These are phyloP conservation scores for Taphrina communis DNA, from an alignment of 1,139 yeast genomes.

Conservation along the genomic window DNA sequence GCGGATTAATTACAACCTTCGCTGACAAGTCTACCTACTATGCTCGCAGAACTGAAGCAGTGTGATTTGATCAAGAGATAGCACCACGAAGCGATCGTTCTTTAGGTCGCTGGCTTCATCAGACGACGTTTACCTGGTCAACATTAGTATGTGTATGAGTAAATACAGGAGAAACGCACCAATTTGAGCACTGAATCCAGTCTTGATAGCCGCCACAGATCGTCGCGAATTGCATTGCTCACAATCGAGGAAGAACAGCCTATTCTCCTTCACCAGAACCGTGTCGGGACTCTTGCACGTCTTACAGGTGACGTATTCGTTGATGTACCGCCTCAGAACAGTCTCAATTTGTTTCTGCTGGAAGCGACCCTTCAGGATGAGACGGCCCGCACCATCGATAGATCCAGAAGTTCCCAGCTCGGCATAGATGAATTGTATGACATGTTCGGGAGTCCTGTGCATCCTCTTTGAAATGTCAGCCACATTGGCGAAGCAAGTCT, in stretches of 20 bases:
- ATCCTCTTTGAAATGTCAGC: conserved; percentile 92
- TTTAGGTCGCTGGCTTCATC: conserved; percentile 27
- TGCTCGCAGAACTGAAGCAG: background rate
- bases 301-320: conserved; percentile 97
- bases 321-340: conserved; percentile 82
- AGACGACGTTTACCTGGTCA: conserved; percentile 23
- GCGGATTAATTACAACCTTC: background rate
- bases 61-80: too few relatives aligned
- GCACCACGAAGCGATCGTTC: background rate
- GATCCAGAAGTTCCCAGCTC: conserved; percentile 99
- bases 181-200: conserved; percentile 94
- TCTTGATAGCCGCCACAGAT: conserved; percentile 95
- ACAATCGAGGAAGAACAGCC: conserved; percentile 97
- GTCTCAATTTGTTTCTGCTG: conserved; percentile 97
- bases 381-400: conserved; percentile 95
- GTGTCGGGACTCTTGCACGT: conserved; percentile 99
- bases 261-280: conserved; percentile 92
- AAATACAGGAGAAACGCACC: conserved; percentile 42
- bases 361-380: conserved; percentile 96
- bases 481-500: conserved; percentile 93
- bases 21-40: background rate
- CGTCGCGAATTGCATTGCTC: conserved; percentile 97
- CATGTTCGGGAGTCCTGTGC: conserved; percentile 96
- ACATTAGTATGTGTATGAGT: background rate
- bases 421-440: conserved; percentile 94